Percentiles rank a stretch among this genome's conserved stretches.
phyloP scores from a whole-genome alignment of 1,284 basidiomycete species.

The Pterulicium gracile region DNA sequence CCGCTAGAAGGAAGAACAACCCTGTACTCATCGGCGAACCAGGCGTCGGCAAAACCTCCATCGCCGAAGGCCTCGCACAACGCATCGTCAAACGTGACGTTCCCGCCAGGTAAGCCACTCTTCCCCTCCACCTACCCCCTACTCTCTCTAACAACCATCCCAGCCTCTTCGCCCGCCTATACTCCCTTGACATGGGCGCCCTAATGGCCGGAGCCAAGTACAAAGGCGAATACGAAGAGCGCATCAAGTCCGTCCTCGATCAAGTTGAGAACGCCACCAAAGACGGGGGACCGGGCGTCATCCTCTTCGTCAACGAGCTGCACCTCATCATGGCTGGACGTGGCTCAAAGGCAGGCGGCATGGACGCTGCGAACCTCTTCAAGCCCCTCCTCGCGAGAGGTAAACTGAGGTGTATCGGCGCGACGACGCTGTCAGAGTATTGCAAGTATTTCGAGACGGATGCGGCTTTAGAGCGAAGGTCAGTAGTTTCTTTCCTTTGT shows the following conservation, averaged over 20 bases:
- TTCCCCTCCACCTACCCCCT: neutral
- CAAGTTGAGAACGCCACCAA: slow-evolving; percentile 91
- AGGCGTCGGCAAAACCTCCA: slow-evolving; percentile 89
- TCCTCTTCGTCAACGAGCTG: slow-evolving; percentile 93
- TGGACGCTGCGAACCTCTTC: slow-evolving; percentile 85
- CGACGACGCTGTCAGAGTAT: slow-evolving; percentile 91
- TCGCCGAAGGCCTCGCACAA: slow-evolving; percentile 94
- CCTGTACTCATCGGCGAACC: slow-evolving; percentile 91
- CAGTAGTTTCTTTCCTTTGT: too few relatives aligned
- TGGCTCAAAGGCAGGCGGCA: slow-evolving; percentile 64
- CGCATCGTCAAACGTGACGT: slow-evolving; percentile 94
- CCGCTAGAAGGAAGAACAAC: slow-evolving; percentile 77
- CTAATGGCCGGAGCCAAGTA: slow-evolving; percentile 95
- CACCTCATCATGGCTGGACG: slow-evolving; percentile 87
- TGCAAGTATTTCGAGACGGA: slow-evolving; percentile 95
- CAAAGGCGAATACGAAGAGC: slow-evolving; percentile 97
- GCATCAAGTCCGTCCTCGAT: slow-evolving; percentile 85
- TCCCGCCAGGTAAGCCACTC: slow-evolving; percentile 45
- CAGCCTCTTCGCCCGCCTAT: slow-evolving; percentile 72
- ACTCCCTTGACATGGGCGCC: slow-evolving; percentile 87
- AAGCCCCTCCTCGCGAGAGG: slow-evolving; percentile 88
- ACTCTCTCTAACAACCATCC: neutral
- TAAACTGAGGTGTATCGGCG: slow-evolving; percentile 81
- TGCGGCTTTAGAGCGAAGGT: slow-evolving; percentile 83
- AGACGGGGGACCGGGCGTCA: slow-evolving; percentile 71